Evolutionary conservation across 306 rosid species (phyloP), one percentile per base, ranked within the genome.

Genomic region (Citrullus mucosospermus): DNA sequence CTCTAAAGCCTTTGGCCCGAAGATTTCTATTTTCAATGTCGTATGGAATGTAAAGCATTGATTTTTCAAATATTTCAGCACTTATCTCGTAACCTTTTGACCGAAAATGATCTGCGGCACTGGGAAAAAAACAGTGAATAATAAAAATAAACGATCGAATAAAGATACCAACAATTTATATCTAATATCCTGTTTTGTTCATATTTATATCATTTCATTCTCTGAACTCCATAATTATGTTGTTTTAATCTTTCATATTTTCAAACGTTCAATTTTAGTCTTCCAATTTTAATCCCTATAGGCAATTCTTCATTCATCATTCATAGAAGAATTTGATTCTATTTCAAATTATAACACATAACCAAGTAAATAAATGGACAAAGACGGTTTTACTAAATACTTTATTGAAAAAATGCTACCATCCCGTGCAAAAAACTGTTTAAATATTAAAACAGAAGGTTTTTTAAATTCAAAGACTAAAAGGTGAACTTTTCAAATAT

Each of bases 1-100:
- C 96, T 86, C 98, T 86, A 76, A 80, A 95, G 77, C 97, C 97
- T 82, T 95, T 95, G 76, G 92, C 96, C 80, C 98, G 85, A 77
- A 86, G 90, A 81, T 78, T 84, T 84, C 86, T 90, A 80, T 84
- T 89, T 80, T 92, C 97, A 59, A 87, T 81, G 81, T 86, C 93
- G 79, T 88, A 85, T 76, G 96, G 88, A 78, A 95, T 78, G 80
- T 92, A 95, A 69, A 95, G 93, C 97, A 95, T 89, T 80, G 98
- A 87, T 85, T 92, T 95, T 87, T 95, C 98, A 50, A 92, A 95
- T 84, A 92, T 85, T 80, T 92, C 97, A 54, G 93, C 96, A 83
- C 98, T 92, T 63, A 87, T 88, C 81, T 63, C 89, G 68, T 95
- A 95, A 79, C 90, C 96, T 84, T 92, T 95, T 72, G 89, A 82